Evolutionary conservation across 75 land plant species (phyloP).

Genomic region (Pinus albicaulis): DNA sequence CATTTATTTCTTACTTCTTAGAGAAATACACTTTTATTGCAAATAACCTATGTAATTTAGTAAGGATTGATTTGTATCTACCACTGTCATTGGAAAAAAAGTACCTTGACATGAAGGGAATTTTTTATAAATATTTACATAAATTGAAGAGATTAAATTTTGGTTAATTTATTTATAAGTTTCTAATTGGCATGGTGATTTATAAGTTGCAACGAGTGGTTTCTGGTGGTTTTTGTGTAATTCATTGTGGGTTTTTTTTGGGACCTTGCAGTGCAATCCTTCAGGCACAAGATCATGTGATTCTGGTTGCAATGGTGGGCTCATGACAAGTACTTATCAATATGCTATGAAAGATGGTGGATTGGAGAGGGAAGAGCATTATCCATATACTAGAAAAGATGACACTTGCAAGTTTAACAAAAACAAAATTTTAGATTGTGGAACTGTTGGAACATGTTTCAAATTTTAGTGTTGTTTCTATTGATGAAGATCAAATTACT

Average conservation of each 20-base stretch:
- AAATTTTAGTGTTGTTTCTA: constrained; percentile 73
- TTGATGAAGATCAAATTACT: constrained; percentile 92
- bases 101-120: no score
- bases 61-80: no score
- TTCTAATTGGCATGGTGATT: no score
- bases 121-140: no score
- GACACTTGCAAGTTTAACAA: constrained; percentile 77
- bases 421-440: constrained; percentile 78
- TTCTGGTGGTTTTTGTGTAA: no score
- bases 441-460: constrained; percentile 70
- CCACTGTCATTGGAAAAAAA: no score
- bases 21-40: not conserved
- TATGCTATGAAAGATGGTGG: constrained; percentile 81
- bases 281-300: constrained; percentile 64
- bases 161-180: no score
- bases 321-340: constrained; percentile 91
- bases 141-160: no score
- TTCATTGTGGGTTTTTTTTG: no score
- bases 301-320: constrained; percentile 91
- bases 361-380: constrained; percentile 74
- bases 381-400: constrained; percentile 76
- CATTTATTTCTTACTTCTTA: not conserved
- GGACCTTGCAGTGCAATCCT: constrained; percentile 91
- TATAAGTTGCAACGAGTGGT: no score
- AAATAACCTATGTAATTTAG: no score